Percentiles rank a stretch among this genome's conserved stretches.
phyloP scores from a whole-genome alignment of 2,329 filamentous ascomycete species.

The Aspergillus intermedius region DNA sequence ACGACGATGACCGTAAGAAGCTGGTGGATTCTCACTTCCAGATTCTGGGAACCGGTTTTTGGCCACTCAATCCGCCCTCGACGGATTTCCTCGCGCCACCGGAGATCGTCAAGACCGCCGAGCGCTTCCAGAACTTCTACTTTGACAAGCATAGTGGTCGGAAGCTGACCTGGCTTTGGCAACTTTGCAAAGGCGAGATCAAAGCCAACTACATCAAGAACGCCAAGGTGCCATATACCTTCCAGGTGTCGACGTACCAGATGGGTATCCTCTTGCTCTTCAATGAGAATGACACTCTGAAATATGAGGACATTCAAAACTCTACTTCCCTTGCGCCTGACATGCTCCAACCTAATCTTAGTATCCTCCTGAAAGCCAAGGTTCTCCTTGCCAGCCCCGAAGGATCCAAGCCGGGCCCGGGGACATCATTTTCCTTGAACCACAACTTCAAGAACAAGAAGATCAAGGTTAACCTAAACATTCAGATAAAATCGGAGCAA shows the following conservation, averaged over 20 bases:
- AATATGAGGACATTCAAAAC: slow-evolving; percentile 80
- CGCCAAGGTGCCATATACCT: slow-evolving; percentile 86
- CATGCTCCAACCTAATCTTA: slow-evolving; percentile 76
- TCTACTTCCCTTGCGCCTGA: slow-evolving; percentile 75
- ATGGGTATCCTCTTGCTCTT: slow-evolving; percentile 94
- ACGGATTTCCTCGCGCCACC: slow-evolving; percentile 83
- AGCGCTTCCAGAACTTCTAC: slow-evolving; percentile 87
- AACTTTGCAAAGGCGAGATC: slow-evolving; percentile 94
- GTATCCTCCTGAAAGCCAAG: slow-evolving; percentile 87
- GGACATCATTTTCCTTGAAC: slow-evolving; percentile 78
- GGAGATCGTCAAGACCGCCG: slow-evolving; percentile 78
- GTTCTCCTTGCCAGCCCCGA: slow-evolving; percentile 68
- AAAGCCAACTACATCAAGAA: slow-evolving; percentile 87
- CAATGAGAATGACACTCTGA: slow-evolving; percentile 80
- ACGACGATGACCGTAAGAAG: slow-evolving; percentile 59
- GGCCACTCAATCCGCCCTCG: slow-evolving; percentile 80
- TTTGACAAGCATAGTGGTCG: slow-evolving; percentile 93
- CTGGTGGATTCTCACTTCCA: slow-evolving; percentile 82
- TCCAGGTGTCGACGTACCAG: slow-evolving; percentile 96
- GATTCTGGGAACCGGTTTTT: slow-evolving; percentile 92
- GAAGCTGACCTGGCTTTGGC: slow-evolving; percentile 97
- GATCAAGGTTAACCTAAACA: slow-evolving; percentile 92
- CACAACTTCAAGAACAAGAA: slow-evolving; percentile 98
- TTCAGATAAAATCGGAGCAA: slow-evolving; percentile 88
- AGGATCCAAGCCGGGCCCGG: slow-evolving; percentile 67